Base-by-base conservation (phyloP, 2,329 filamentous ascomycete genomes). In the Cordyceps cateniannulata region DNA sequence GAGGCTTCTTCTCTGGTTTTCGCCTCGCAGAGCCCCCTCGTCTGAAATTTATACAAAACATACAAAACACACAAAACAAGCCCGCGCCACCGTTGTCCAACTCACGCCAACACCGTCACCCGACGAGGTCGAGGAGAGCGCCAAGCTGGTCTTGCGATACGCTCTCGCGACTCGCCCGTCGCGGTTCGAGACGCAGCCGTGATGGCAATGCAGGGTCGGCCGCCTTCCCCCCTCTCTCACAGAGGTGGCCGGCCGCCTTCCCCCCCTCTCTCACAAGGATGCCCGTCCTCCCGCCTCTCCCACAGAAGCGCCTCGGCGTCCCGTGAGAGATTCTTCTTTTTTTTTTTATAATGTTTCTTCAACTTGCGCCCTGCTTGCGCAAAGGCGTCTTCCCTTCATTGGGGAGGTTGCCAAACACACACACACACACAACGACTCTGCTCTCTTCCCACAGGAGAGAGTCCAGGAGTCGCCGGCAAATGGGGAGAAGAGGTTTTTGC, bases 121-220 rank as follows among this genome's bases (percentile, higher is more conserved):
- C 66, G 64, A 18, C 62, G 20, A 38, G 57, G 66, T 66, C 58
- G 66, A 70, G 69, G 70, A 68, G 69, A 66, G 69, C 68, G 64
- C 70, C 76, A 76, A 79, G 78, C 79, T 73, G 79, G 79, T 72
- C 75, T 77, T 75, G 74, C 68, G 62, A 60, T 66, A 63, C 32
- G 69, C 68, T 65, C 59, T 53, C 47, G 24, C 5, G 57, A 45
- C 59, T 56, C 52, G 20, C 25, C 52, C 22, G 57, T 42, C 59
- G 16, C 10, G 62, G 38, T 62, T 62, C 58, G 53, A 52, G 62
- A 62, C 63, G 63, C 65, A 65, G 63, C 29, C 47, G 70, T 68
- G 68, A 67, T 66, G 67, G 73, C 75, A 72, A 73, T 72, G 29
- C 76, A 77, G 79, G 79, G 20, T 20, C 20, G 8, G 22, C 18